Evolutionary conservation across 495 filamentous ascomycete genomes (phyloP).

Genomic region (Tuber magnatum): DNA sequence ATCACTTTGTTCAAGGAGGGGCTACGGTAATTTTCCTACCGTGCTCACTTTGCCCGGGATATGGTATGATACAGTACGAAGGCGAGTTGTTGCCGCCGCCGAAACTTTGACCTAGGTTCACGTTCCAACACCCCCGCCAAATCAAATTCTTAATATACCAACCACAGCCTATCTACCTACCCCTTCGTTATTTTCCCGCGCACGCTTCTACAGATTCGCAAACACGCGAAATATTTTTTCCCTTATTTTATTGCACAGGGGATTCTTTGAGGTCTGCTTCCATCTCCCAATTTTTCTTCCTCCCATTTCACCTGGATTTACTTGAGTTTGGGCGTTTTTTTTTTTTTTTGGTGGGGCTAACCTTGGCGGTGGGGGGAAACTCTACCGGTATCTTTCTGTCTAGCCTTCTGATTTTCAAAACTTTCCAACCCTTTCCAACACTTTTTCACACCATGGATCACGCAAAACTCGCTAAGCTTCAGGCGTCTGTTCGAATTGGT

Average conservation of each 20-base stretch:
- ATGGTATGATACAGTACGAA: neutral
- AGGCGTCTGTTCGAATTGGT: conserved; percentile 70
- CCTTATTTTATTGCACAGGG: conserved; percentile 18
- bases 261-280: conserved; percentile 7
- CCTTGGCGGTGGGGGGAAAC: conserved; percentile 13
- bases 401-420: conserved; percentile 16
- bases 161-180: neutral
- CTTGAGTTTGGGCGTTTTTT: neutral
- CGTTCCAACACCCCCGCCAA: neutral
- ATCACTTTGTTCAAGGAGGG: neutral
- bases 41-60: neutral
- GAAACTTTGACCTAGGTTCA: neutral
- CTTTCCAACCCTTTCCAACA: conserved; percentile 7
- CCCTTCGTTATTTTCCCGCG: neutral
- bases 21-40: neutral
- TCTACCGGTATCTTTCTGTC: too few relatives aligned
- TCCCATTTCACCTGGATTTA: neutral
- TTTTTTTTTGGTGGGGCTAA: conserved; percentile 16
- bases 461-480: conserved; percentile 70
- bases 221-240: neutral
- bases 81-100: neutral
- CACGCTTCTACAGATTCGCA: neutral
- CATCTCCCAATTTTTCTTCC: neutral
- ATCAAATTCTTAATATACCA: neutral
- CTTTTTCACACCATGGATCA: conserved; percentile 54